Base-by-base conservation (phyloP, 768 basidiomycete species). In the Lenzites betulinus region DNA sequence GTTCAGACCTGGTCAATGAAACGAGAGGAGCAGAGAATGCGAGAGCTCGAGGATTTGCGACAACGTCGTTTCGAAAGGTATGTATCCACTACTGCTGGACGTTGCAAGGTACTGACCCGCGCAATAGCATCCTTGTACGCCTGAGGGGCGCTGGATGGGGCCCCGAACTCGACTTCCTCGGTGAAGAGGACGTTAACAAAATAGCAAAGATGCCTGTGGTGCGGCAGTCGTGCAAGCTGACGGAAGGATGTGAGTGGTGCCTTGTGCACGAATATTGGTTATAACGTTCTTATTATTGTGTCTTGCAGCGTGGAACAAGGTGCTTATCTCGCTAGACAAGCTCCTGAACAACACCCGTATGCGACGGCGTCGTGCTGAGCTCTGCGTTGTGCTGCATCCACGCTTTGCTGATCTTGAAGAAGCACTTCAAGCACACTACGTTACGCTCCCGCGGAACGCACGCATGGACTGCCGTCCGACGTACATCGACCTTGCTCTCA, bases 121-220 rank as follows among this genome's bases (percentile, higher is more conserved):
- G 28, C 39, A 23, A 1, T 16, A 58, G 56, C 12, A 58, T 58
- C 7, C 7, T 58, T 5, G 2, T 2, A 2, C 48, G 56, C 0
- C 41, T 58, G 18, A 2, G 16, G 8, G 48, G 20, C 15, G 5
- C 4, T 9, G 56, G 49, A 2, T 58, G 56, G 56, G 56, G 42
- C 3, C 50, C 50, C 9, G 56, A 58, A 9, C 36, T 58, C 26
- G 56, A 50, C 0, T 58, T 51, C 33, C 15, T 58, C 23, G 56
- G 48, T 7, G 15, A 11, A 7, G 6, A 22, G 7, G 49, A 26
- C 3, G 2, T 58, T 6, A 18, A 50, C 2, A 28, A 33, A 5
- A 58, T 58, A 39, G 25, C 15, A 3, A 18, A 36, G 3, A 26
- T 43, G 1, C n/a, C n/a, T n/a, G 28, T 54, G 5, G 44, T 54